These are phyloP conservation scores for Angomonas ambiguus DNA, from an alignment of 208 protist genomes.

Conservation along the genomic window DNA sequence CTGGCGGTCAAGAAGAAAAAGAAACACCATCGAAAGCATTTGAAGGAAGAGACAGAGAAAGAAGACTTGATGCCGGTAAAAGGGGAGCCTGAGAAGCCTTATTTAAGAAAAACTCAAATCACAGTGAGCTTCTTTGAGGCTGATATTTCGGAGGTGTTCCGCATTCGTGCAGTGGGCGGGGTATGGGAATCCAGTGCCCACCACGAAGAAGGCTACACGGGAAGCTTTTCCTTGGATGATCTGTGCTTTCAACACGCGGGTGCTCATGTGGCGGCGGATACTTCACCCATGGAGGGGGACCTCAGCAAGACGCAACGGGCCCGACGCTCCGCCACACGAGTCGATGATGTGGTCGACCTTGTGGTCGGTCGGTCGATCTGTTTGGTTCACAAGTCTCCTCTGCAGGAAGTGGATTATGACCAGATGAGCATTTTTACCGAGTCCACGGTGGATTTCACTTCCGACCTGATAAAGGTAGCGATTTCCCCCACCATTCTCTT, in stretches of 20 bases:
- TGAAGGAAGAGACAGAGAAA: not conserved
- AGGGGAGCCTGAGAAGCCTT: not conserved
- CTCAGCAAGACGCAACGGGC: not conserved
- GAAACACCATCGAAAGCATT: not conserved
- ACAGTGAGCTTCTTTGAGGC: conserved; percentile 10
- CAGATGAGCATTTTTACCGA: conserved; percentile 34
- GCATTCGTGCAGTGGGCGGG: conserved; percentile 2
- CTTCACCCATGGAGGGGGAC: not conserved
- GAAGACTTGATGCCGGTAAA: not conserved
- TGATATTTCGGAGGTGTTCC: conserved; percentile 11
- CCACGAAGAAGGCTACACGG: not conserved
- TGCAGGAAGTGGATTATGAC: conserved; percentile 23
- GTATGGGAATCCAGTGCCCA: not conserved
- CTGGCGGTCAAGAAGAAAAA: conserved; percentile 6
- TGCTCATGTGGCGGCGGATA: conserved; percentile 24
- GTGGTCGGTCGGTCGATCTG: conserved; percentile 19
- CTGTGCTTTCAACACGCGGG: conserved; percentile 41
- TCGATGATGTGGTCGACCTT: conserved; percentile 36
- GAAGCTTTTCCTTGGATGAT: conserved; percentile 6
- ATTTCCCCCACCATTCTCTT: conserved; percentile 68
- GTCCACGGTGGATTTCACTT: conserved; percentile 27
- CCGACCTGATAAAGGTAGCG: conserved; percentile 32
- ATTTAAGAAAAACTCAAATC: not conserved
- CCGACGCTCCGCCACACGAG: conserved; percentile 10
- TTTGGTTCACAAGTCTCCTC: conserved; percentile 14